Base-by-base conservation (phyloP, 306 rosid genomes). In the Citrullus amarus region DNA sequence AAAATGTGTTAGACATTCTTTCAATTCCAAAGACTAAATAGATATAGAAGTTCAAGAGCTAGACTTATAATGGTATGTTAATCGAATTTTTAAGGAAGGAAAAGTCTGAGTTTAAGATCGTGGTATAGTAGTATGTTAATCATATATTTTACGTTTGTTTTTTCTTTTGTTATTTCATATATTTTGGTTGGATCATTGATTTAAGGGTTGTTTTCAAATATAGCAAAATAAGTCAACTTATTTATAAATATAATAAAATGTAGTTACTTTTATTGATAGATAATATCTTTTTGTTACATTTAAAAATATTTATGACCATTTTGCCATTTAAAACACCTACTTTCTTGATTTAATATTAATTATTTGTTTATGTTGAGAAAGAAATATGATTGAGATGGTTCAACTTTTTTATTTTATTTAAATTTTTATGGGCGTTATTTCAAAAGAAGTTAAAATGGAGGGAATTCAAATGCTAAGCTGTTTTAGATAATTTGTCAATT, bases 331-430 rank as follows among this genome's bases (percentile, higher is more conserved):
- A 25, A 25, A 25, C 28, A 25, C 28, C 28, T 25, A 25, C 28
- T 25, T 22, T 22, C 6, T 38, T 68, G 74, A 68, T 68, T n/a
- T 44, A 68, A 41, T 1, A 18, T 68, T 43, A 68, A 68, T 41
- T 68, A 41, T 20, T 68, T 68, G 14, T 70, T 20, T 44, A 12
- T 11, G 28, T 66, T 18, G 34, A 44, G 12, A 69, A 68, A 68
- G 3, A 68, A 38, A 20, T 68, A 43, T 68, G 75, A 68, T 69
- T 44, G 38, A 69, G 56, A 69, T 69, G 73, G 73, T 67, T 67
- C 32, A 39, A 67, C 73, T 9, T 9, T 67, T 66, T 17, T 17
- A 66, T 66, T 67, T 65, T 17, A 2, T 65, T 36, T 16, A 14
- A 15, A 13, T 58, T 22, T 58, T 58, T 28, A 13, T 13, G 67